phyloP scores from a whole-genome alignment of 495 filamentous ascomycete species.

The Articulospora tetracladia region DNA sequence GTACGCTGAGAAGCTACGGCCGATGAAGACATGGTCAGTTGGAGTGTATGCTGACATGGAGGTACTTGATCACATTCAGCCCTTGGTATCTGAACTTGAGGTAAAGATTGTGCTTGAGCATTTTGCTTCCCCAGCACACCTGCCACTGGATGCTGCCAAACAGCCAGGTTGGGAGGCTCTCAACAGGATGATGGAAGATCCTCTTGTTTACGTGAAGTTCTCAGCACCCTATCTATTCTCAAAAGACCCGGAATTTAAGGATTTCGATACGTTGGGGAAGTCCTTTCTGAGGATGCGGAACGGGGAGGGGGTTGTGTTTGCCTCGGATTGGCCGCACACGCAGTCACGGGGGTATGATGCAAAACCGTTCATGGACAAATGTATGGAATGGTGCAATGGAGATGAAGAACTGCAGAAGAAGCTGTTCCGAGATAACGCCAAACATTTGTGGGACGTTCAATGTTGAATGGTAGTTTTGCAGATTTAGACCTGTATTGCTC shows the following conservation, averaged over 20 bases:
- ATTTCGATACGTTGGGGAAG: conserved; percentile 36
- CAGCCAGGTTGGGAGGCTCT: conserved; percentile 20
- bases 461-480: not conserved
- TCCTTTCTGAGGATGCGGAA: conserved; percentile 36
- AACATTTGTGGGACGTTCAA: conserved; percentile 34
- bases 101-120: conserved; percentile 37
- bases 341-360: conserved; percentile 43
- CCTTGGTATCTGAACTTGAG: not conserved
- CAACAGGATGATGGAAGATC: conserved; percentile 1
- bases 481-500: no score
- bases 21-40: conserved; percentile 39
- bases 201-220: conserved; percentile 40
- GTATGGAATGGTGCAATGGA: conserved; percentile 36
- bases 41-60: conserved; percentile 1
- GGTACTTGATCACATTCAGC: conserved; percentile 1
- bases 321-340: conserved; percentile 52
- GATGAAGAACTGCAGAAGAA: conserved; percentile 36
- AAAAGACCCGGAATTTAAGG: conserved; percentile 32
- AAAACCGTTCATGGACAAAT: conserved; percentile 38
- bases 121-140: conserved; percentile 39
- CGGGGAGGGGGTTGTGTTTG: conserved; percentile 38
- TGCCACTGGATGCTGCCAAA: conserved; percentile 34
- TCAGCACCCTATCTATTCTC: conserved; percentile 46
- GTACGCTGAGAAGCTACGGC: conserved; percentile 41
- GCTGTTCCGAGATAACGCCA: conserved; percentile 42